Evolutionary conservation across 441 rosid genomes (phyloP), one percentile per base, ranked within the genome.

Genomic region (Populus hybrid): DNA sequence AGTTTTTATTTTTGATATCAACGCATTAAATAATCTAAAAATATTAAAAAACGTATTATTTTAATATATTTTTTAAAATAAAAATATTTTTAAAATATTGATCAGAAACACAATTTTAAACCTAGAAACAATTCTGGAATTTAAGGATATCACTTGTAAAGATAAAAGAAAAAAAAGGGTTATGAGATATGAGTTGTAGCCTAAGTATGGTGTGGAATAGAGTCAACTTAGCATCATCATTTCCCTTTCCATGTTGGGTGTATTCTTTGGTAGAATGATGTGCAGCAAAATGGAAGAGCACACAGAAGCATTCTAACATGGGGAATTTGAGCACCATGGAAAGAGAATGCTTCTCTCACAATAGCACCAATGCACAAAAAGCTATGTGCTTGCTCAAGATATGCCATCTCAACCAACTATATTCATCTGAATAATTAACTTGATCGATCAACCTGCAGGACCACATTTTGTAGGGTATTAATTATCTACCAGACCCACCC

Each of bases 251-350:
- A 8, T 8, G 68, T 28, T 75, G 72, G 66, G n/a, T 10, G 12
- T 67, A 67, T 75, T 75, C 46, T 28, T 67, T 38, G 35, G 57
- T 75, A 16, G 72, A 67, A 75, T 75, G 54, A 67, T 50, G 42
- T 24, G 4, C n/a, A 50, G 34, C 46, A 46, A 67, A 75, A 75
- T 75, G 78, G 34, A 32, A 32, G 71, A 20, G 67, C 66, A 59
- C 66, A 59, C 59, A 3, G 34, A 32, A 50, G 59, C 59, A 16
- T 10, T 10, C 4, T n/a, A 71, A 42, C 21, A 46, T 16, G 7
- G 21, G 46, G 2, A 28, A 72, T 10, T 54, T 65, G 70, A 61
- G 75, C 54, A 35, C 67, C 61, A 54, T 18, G 61, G 21, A 54
- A 54, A 54, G 61, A 6, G 61, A 54, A 18, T 42, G 54, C 16